phyloP scores from a whole-genome alignment of 2,329 filamentous ascomycete species.

The Paramyrothecium sp. region DNA sequence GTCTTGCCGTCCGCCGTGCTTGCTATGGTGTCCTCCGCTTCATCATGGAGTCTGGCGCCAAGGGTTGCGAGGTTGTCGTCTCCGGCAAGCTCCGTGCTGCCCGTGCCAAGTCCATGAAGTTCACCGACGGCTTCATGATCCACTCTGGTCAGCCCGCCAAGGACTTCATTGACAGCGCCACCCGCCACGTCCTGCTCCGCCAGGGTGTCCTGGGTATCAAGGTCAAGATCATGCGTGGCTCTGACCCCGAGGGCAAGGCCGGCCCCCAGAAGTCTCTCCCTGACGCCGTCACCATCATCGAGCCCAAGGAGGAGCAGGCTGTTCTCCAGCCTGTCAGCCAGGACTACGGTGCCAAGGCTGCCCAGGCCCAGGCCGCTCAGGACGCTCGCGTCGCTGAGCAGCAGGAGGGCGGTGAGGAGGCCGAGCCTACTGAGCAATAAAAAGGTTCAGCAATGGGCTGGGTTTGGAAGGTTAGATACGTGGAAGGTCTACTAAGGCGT shows the following conservation, averaged over 20 bases:
- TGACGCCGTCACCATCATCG: slow-evolving; percentile 98
- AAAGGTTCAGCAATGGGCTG: slow-evolving; percentile 19
- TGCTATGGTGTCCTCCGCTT: slow-evolving; percentile 99
- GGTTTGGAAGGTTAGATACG: slow-evolving; percentile 16
- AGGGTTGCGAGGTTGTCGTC: slow-evolving; percentile 99
- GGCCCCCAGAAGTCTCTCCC: slow-evolving; percentile 96
- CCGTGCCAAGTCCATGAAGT: slow-evolving; percentile 99
- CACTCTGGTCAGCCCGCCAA: slow-evolving; percentile 99
- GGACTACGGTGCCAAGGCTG: slow-evolving; percentile 96
- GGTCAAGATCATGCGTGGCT: slow-evolving; percentile 99
- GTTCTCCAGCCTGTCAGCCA: slow-evolving; percentile 94
- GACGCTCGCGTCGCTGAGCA: slow-evolving; percentile 58
- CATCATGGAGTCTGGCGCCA: slow-evolving; percentile 99
- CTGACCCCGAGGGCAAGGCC: slow-evolving; percentile 98
- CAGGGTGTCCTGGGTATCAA: slow-evolving; percentile 99
- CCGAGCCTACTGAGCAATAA: slow-evolving; percentile 44
- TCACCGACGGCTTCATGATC: slow-evolving; percentile 99
- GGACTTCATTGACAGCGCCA: slow-evolving; percentile 99
- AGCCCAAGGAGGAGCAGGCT: slow-evolving; percentile 98
- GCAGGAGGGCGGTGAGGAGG: slow-evolving; percentile 57
- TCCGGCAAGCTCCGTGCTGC: slow-evolving; percentile 98
- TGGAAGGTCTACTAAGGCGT: slow-evolving; percentile 34
- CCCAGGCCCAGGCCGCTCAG: slow-evolving; percentile 63
- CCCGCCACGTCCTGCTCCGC: slow-evolving; percentile 98
- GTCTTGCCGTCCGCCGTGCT: slow-evolving; percentile 95